phyloP scores from a whole-genome alignment of 805 yeast genomes.

The Ogataea thermomethanolica region DNA sequence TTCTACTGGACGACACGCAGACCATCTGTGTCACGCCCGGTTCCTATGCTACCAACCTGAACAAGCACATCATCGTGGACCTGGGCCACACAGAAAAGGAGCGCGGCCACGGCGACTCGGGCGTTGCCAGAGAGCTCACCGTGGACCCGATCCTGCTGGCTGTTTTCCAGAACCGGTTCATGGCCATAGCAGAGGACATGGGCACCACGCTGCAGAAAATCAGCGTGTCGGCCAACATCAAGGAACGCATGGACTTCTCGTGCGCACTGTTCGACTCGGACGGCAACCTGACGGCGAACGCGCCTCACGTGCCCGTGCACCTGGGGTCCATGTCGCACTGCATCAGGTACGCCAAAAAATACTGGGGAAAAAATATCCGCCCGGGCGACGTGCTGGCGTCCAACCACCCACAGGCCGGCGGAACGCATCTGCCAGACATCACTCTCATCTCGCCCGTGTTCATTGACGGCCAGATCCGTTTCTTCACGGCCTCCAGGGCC shows the following conservation, averaged over 20 bases:
- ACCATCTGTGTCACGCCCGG: slow-evolving; percentile 34
- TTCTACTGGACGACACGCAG: slow-evolving; percentile 35
- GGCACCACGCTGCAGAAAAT: slow-evolving; percentile 10
- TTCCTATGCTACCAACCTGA: slow-evolving; percentile 29
- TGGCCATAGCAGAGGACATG: slow-evolving; percentile 14
- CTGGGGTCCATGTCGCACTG: slow-evolving; percentile 14
- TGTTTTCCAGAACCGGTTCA: slow-evolving; percentile 11
- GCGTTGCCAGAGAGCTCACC: slow-evolving; percentile 20
- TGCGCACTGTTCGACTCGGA: slow-evolving; percentile 12
- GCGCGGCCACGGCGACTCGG: no score
- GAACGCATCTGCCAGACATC: slow-evolving; percentile 11
- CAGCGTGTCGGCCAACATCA: slow-evolving; percentile 11
- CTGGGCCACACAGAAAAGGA: slow-evolving; percentile 21
- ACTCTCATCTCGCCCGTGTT: slow-evolving; percentile 11
- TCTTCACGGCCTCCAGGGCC: slow-evolving; percentile 12
- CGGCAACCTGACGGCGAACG: slow-evolving; percentile 12
- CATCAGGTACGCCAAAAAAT: slow-evolving; percentile 10
- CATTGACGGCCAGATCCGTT: slow-evolving; percentile 9
- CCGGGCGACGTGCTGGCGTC: slow-evolving; percentile 12
- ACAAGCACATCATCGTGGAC: slow-evolving; percentile 33
- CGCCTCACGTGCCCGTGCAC: slow-evolving; percentile 12
- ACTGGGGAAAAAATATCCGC: slow-evolving; percentile 8
- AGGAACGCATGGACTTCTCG: slow-evolving; percentile 13
- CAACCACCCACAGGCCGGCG: slow-evolving; percentile 12
- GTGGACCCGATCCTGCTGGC: slow-evolving; percentile 12